phyloP scores from a whole-genome alignment of 345 rosid species.

The Passiflora organensis region DNA sequence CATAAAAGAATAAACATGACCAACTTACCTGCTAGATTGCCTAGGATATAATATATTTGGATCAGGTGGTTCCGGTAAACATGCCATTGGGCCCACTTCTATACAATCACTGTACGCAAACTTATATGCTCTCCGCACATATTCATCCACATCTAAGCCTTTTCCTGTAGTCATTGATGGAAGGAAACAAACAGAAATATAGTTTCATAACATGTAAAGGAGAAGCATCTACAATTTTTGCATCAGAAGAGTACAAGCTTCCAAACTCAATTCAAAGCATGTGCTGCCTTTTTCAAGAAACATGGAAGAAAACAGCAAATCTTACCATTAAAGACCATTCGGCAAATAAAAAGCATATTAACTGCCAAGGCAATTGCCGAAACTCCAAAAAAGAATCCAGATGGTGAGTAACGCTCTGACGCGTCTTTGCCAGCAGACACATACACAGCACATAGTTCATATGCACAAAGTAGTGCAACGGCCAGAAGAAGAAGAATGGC shows the following conservation, averaged over 20 bases:
- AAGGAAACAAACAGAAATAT: conserved; percentile 9
- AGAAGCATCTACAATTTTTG: not conserved
- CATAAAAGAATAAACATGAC: conserved; percentile 7
- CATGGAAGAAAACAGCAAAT: conserved; percentile 10
- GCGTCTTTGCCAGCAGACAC: conserved; percentile 85
- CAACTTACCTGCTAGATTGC: conserved; percentile 72
- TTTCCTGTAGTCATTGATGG: conserved; percentile 51
- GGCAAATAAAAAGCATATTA: conserved; percentile 97
- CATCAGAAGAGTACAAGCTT: conserved; percentile 7
- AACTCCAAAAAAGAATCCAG: conserved; percentile 98
- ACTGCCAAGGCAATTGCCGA: conserved; percentile 96
- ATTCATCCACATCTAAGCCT: conserved; percentile 97
- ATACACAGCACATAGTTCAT: conserved; percentile 96
- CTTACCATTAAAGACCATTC: conserved; percentile 98
- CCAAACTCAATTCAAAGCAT: too few relatives aligned
- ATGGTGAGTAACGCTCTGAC: conserved; percentile 88
- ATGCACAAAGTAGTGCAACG: conserved; percentile 89
- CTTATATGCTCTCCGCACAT: conserved; percentile 92
- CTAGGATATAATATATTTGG: conserved; percentile 93
- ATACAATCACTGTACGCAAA: conserved; percentile 98
- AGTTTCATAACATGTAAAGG: not conserved
- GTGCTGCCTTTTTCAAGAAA: not conserved
- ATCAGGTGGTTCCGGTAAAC: conserved; percentile 93
- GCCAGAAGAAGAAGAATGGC: conserved; percentile 96
- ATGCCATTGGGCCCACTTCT: conserved; percentile 88